Conservation (phyloP, 169 alveolate species). For the Cytauxzoon felis region DNA sequence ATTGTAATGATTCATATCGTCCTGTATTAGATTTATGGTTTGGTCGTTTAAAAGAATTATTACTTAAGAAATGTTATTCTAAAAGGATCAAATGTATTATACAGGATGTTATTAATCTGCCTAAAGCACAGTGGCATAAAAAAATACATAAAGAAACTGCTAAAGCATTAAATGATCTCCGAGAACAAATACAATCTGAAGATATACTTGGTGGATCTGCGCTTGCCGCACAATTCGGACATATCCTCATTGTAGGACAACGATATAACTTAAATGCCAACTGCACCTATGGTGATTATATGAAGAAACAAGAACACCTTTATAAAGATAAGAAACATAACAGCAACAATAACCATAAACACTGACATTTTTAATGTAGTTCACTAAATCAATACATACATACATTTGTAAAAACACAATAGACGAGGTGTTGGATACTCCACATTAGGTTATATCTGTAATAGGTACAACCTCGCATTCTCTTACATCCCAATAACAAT, state of each 20-base stretch:
- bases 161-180: constrained; percentile 82
- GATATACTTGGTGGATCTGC: constrained; percentile 87
- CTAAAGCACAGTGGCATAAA: constrained; percentile 86
- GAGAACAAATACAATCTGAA: constrained; percentile 84
- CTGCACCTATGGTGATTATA: constrained; percentile 74
- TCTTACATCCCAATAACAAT: too few relatives aligned
- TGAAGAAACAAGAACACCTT: constrained; percentile 73
- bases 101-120: constrained; percentile 85
- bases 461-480: too few relatives aligned
- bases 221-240: constrained; percentile 87
- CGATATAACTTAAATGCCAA: constrained; percentile 79
- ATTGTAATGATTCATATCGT: constrained; percentile 76
- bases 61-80: constrained; percentile 74
- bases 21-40: constrained; percentile 87
- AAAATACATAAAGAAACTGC: constrained; percentile 86
- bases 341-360: too few relatives aligned
- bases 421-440: too few relatives aligned
- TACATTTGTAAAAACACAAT: too few relatives aligned
- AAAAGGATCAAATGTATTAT: constrained; percentile 83
- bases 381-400: too few relatives aligned
- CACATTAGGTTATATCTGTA: too few relatives aligned
- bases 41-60: constrained; percentile 83
- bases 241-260: constrained; percentile 85
- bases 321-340: constrained; percentile 40
- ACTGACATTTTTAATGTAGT: too few relatives aligned